Evolutionary conservation across 2,329 filamentous ascomycete species (phyloP).

Genomic region (Epichloe hybrida): DNA sequence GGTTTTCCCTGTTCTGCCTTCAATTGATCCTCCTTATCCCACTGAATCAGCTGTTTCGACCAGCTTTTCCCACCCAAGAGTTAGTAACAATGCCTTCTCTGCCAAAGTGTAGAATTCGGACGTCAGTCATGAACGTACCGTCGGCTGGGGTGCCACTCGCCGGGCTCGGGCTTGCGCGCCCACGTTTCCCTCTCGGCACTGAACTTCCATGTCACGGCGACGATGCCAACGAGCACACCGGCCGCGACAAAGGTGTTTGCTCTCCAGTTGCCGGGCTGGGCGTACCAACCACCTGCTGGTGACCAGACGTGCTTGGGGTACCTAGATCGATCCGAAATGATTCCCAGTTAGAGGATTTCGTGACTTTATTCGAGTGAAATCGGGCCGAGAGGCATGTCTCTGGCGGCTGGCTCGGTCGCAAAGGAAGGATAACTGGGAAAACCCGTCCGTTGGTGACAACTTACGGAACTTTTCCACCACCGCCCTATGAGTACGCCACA

Average conservation of each 20-base stretch:
- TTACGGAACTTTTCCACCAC: slow-evolving; percentile 55
- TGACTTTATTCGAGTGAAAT: slow-evolving; percentile 2
- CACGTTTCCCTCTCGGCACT: slow-evolving; percentile 63
- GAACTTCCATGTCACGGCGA: slow-evolving; percentile 53
- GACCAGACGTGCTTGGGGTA: slow-evolving; percentile 99
- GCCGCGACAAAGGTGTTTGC: slow-evolving; percentile 72
- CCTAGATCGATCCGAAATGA: slow-evolving; percentile 29
- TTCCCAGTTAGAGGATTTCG: slow-evolving; percentile 1
- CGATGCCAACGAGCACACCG: slow-evolving; percentile 53
- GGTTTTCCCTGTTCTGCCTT: slow-evolving; percentile 19
- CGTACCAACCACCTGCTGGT: slow-evolving; percentile 93
- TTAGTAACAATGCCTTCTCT: background rate
- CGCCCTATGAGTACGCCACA: slow-evolving; percentile 40
- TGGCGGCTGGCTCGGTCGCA: slow-evolving; percentile 7
- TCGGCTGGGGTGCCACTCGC: slow-evolving; percentile 72
- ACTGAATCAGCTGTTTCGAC: slow-evolving; percentile 32
- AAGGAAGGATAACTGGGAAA: background rate
- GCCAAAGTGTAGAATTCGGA: background rate
- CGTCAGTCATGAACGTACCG: slow-evolving; percentile 41
- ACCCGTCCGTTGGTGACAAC: slow-evolving; percentile 11
- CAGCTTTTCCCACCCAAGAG: slow-evolving; percentile 20
- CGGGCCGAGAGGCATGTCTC: slow-evolving; percentile 5
- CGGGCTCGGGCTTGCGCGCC: slow-evolving; percentile 61
- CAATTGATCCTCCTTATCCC: slow-evolving; percentile 28
- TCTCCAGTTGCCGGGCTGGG: slow-evolving; percentile 90